These are phyloP conservation scores for Bruguiera hainesii DNA, from an alignment of 441 rosid genomes.

Conservation along the genomic window DNA sequence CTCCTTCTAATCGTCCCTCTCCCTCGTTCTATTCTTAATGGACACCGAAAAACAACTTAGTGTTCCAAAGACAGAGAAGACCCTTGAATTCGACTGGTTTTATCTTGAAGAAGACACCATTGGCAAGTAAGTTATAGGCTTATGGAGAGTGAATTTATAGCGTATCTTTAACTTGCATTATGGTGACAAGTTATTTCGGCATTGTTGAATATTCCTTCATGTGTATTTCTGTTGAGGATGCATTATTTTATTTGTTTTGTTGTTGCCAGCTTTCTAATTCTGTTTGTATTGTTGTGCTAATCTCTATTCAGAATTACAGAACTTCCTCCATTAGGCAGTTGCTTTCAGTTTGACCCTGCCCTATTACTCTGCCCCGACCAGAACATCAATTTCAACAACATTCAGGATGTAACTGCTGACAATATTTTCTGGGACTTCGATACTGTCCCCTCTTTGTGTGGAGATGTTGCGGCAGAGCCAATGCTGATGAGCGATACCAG, in stretches of 20 bases:
- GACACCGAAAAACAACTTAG: background rate
- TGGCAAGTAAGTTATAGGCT: constrained; percentile 11
- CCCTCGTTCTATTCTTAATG: constrained; percentile 16
- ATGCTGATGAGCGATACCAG: background rate
- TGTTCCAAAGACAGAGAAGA: constrained; percentile 4
- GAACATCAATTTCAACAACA: constrained; percentile 1
- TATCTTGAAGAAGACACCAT: constrained; percentile 14
- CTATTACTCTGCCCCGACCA: background rate
- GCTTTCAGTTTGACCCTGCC: constrained; percentile 14
- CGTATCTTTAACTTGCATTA: too few species aligned
- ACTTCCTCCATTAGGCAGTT: constrained; percentile 24
- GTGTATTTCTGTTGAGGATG: background rate
- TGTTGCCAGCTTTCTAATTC: background rate
- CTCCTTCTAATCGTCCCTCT: background rate
- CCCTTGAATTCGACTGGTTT: constrained; percentile 7
- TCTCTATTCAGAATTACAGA: constrained; percentile 23
- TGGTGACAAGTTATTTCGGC: background rate
- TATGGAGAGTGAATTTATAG: background rate
- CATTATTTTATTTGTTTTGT: background rate
- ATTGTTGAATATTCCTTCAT: background rate
- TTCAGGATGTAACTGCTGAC: constrained; percentile 16
- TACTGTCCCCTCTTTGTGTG: background rate
- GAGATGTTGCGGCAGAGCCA: constrained; percentile 8
- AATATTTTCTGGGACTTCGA: background rate
- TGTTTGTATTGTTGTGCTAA: background rate